Evolutionary conservation across 805 yeast genomes (phyloP).

Genomic region (Metschnikowia lunata): DNA sequence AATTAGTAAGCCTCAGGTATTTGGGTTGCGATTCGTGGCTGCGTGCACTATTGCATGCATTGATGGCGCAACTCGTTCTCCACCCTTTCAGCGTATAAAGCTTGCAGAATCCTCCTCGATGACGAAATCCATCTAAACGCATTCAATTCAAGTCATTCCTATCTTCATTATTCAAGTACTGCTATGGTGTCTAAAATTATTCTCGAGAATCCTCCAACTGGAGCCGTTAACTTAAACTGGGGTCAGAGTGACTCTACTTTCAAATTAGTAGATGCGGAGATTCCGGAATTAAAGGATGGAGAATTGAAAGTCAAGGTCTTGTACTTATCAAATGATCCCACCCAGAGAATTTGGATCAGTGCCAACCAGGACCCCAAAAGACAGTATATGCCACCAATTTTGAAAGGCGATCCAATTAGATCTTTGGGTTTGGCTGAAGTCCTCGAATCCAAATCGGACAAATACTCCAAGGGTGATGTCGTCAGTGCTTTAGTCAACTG

Average conservation of each 20-base stretch:
- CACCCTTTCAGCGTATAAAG: no score
- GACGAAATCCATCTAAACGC: no score
- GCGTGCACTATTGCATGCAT: no score
- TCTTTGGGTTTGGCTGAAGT: constrained; percentile 47
- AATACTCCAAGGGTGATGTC: constrained; percentile 41
- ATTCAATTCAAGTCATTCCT: no score
- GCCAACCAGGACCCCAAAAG: constrained; percentile 28
- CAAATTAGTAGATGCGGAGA: constrained; percentile 17
- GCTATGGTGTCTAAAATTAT: constrained; percentile 16
- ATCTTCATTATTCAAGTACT: no score
- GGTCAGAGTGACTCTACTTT: constrained; percentile 29
- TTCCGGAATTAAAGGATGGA: constrained; percentile 27
- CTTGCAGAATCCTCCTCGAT: no score
- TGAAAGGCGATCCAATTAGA: constrained; percentile 43
- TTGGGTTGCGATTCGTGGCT: no score
- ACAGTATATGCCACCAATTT: constrained; percentile 35
- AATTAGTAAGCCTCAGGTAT: no score
- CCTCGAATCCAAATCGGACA: constrained; percentile 40
- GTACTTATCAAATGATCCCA: constrained; percentile 56
- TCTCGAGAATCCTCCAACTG: constrained; percentile 22
- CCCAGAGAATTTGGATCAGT: constrained; percentile 56
- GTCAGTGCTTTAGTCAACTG: constrained; percentile 41
- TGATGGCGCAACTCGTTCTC: no score
- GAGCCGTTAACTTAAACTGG: constrained; percentile 19
- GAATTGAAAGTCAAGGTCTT: constrained; percentile 44